phyloP scores from a whole-genome alignment of 768 basidiomycete genomes.

The Termitomyces sp. region DNA sequence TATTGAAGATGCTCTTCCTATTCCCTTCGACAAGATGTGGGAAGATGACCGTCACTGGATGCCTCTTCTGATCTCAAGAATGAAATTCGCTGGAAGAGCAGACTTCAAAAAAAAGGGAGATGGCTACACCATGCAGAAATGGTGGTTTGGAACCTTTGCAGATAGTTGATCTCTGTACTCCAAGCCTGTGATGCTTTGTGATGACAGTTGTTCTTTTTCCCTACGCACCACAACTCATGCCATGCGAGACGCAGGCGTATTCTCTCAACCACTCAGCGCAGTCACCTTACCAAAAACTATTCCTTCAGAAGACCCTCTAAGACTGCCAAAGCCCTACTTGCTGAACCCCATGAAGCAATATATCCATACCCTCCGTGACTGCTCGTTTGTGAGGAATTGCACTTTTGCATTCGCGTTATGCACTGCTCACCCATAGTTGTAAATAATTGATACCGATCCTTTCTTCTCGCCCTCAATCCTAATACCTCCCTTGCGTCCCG shows the following conservation, averaged over 20 bases:
- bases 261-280: not conserved
- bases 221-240: not conserved
- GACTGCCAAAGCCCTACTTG: slow-evolving; percentile 40
- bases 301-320: slow-evolving; percentile 26
- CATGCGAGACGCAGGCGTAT: not conserved
- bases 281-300: not conserved
- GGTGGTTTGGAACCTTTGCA: slow-evolving; percentile 36
- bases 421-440: slow-evolving; percentile 63
- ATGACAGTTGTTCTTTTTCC: not conserved
- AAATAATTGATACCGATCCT: slow-evolving; percentile 40
- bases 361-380: slow-evolving; percentile 61
- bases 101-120: slow-evolving; percentile 34
- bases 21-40: not conserved
- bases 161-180: not conserved
- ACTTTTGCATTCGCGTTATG: not conserved
- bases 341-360: slow-evolving; percentile 62
- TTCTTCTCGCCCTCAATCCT: slow-evolving; percentile 41
- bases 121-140: slow-evolving; percentile 26
- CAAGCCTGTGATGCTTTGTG: not conserved
- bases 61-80: slow-evolving; percentile 45
- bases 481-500: slow-evolving; percentile 51
- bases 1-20: slow-evolving; percentile 21
- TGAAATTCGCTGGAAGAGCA: slow-evolving; percentile 37
- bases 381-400: not conserved
- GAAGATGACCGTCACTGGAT: slow-evolving; percentile 64